phyloP scores from a whole-genome alignment of 305 asterid genomes.

The Fraxinus ornus region DNA sequence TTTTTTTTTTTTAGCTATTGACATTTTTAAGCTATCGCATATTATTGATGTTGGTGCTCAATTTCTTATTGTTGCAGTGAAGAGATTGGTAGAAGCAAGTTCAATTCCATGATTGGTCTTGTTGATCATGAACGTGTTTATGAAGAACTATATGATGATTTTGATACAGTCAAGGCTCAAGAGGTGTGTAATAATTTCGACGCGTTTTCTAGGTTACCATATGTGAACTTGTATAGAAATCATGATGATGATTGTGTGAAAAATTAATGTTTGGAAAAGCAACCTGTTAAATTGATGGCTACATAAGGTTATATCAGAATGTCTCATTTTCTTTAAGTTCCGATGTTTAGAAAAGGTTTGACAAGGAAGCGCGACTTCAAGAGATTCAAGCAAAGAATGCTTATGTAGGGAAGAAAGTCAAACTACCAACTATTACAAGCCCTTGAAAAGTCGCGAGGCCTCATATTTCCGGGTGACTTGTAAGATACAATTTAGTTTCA shows the following conservation, averaged over 20 bases:
- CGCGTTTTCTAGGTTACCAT: background rate
- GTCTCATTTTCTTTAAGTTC: background rate
- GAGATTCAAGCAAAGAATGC: conserved; percentile 81
- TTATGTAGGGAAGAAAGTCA: conserved; percentile 75
- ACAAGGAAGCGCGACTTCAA: conserved; percentile 83
- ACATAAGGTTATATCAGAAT: background rate
- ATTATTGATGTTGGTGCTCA: conserved; percentile 8
- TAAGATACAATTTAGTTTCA: conserved; percentile 47
- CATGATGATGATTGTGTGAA: background rate
- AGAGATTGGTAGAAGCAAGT: conserved; percentile 68
- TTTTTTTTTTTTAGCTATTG: too few relatives aligned
- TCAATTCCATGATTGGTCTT: conserved; percentile 69
- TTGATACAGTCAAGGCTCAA: conserved; percentile 81
- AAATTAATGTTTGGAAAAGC: conserved; percentile 18
- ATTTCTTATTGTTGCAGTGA: conserved; percentile 46
- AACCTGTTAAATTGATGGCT: background rate
- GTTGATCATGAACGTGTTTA: conserved; percentile 72
- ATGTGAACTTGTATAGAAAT: background rate
- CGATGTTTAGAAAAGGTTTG: conserved; percentile 71
- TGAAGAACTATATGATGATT: conserved; percentile 79
- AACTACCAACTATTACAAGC: conserved; percentile 50
- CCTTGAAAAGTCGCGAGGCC: conserved; percentile 73
- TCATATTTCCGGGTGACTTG: conserved; percentile 76
- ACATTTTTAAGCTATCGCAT: too few relatives aligned
- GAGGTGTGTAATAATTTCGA: conserved; percentile 51